A percentile compares a stretch with the other conserved stretches of the same genome.
These are phyloP conservation scores for Cadophora luteo-olivacea DNA, from an alignment of 2,329 filamentous ascomycete genomes.

Conservation along the genomic window DNA sequence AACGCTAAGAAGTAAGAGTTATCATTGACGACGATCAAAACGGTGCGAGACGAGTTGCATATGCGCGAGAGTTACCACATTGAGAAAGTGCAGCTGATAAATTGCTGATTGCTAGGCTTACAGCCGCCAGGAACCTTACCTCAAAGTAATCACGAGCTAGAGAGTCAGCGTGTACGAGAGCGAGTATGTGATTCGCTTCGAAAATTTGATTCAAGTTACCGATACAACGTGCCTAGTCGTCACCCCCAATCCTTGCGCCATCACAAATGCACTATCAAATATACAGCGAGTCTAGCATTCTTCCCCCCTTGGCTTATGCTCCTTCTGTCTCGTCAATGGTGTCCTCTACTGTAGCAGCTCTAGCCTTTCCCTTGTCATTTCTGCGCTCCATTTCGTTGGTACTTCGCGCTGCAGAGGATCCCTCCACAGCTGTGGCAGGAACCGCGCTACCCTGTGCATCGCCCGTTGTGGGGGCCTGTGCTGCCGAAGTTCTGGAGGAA, in stretches of 20 bases:
- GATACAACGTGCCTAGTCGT: background rate
- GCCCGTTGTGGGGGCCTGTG: slow-evolving; percentile 3
- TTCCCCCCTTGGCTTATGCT: background rate
- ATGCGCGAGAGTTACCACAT: background rate
- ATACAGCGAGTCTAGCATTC: background rate
- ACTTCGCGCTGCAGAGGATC: slow-evolving; percentile 15
- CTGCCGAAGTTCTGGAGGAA: slow-evolving; percentile 8
- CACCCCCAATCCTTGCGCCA: background rate
- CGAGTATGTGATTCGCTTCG: background rate
- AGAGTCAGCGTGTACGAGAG: slow-evolving; percentile 13
- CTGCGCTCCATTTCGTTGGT: slow-evolving; percentile 28
- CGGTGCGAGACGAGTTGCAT: background rate
- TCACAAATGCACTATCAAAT: slow-evolving; percentile 16
- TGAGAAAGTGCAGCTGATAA: background rate
- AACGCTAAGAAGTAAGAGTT: slow-evolving; percentile 38
- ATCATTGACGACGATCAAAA: background rate
- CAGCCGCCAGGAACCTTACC: background rate
- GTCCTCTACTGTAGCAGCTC: slow-evolving; percentile 56
- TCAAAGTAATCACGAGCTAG: background rate
- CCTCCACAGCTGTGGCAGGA: slow-evolving; percentile 24
- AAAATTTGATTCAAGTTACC: background rate
- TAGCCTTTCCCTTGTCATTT: slow-evolving; percentile 47
- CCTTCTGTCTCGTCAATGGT: slow-evolving; percentile 48
- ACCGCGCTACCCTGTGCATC: slow-evolving; percentile 6
- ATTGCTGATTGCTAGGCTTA: background rate